Conservation (phyloP, 495 filamentous ascomycete species). For the Sphaerosporella brunnea region DNA sequence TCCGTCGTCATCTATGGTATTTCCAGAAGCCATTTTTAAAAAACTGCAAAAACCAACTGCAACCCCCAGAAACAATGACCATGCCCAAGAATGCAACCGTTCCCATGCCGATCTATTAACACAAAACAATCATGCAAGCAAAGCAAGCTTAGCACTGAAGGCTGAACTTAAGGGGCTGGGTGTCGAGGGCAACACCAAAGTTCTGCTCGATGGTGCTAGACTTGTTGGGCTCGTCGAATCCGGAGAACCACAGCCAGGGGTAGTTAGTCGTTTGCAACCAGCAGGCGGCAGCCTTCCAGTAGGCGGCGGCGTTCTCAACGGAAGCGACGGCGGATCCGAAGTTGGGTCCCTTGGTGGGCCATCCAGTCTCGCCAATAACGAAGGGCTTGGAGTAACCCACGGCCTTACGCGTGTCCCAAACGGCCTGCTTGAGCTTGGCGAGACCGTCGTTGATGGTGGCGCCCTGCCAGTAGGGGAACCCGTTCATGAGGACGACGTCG, state of each 20-base stretch:
- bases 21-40: too few relatives aligned
- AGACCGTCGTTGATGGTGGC: constrained; percentile 8
- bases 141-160: constrained; percentile 17
- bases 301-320: constrained; percentile 52
- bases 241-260: constrained; percentile 24
- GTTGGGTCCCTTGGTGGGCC: constrained; percentile 49
- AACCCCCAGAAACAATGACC: too few relatives aligned
- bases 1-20: too few relatives aligned
- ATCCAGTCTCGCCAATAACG: constrained; percentile 86
- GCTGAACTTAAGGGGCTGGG: constrained; percentile 6
- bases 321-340: constrained; percentile 45
- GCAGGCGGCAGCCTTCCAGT: constrained; percentile 68
- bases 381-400: constrained; percentile 49
- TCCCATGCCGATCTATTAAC: too few relatives aligned
- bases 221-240: constrained; percentile 21
- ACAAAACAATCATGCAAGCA: too few relatives aligned
- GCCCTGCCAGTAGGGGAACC: constrained; percentile 26
- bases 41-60: too few relatives aligned
- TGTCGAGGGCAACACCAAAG: constrained; percentile 14
- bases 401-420: constrained; percentile 40
- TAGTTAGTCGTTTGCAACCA: constrained; percentile 9
- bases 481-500: constrained; percentile 21
- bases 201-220: constrained; percentile 14
- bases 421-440: constrained; percentile 46
- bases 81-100: too few relatives aligned